phyloP scores from a whole-genome alignment of 495 filamentous ascomycete genomes.

The Podospora anserina region DNA sequence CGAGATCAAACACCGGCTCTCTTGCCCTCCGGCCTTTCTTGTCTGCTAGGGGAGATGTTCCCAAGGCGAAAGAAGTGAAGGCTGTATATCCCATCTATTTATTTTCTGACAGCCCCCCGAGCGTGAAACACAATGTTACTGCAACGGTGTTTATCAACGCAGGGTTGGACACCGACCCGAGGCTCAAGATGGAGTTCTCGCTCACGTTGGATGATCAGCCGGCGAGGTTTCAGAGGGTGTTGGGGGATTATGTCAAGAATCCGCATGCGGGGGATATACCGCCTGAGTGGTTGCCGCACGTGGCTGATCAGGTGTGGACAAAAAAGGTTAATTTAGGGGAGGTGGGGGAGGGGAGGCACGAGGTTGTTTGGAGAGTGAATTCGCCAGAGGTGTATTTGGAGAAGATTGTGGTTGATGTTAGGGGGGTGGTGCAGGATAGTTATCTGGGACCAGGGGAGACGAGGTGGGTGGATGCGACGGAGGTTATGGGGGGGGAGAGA shows the following conservation, averaged over 20 bases:
- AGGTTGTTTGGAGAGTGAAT: conserved; percentile 50
- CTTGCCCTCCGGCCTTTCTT: conserved; percentile 48
- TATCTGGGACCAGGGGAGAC: conserved; percentile 60
- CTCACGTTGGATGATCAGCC: conserved; percentile 45
- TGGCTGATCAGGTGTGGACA: conserved; percentile 54
- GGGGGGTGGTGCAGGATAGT: conserved; percentile 47
- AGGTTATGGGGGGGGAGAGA: not conserved
- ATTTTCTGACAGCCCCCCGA: conserved; percentile 36
- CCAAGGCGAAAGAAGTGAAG: conserved; percentile 34
- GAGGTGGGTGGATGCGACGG: not conserved
- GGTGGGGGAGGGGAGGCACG: conserved; percentile 40
- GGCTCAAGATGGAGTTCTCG: conserved; percentile 32
- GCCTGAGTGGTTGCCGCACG: conserved; percentile 50
- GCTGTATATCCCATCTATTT: conserved; percentile 56
- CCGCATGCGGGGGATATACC: conserved; percentile 42
- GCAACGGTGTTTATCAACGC: conserved; percentile 52
- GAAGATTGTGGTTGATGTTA: conserved; percentile 58
- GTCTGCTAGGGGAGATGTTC: conserved; percentile 32
- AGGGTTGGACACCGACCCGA: conserved; percentile 33
- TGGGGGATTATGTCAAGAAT: conserved; percentile 46
- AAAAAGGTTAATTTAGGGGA: conserved; percentile 45
- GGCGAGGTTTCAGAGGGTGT: conserved; percentile 45
- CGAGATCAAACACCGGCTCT: conserved; percentile 46
- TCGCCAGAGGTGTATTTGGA: conserved; percentile 58
- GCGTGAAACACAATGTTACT: conserved; percentile 31